Evolutionary conservation across 768 basidiomycete genomes (phyloP), one percentile per base, ranked within the genome.

Genomic region (Kwoniella heveanensis): DNA sequence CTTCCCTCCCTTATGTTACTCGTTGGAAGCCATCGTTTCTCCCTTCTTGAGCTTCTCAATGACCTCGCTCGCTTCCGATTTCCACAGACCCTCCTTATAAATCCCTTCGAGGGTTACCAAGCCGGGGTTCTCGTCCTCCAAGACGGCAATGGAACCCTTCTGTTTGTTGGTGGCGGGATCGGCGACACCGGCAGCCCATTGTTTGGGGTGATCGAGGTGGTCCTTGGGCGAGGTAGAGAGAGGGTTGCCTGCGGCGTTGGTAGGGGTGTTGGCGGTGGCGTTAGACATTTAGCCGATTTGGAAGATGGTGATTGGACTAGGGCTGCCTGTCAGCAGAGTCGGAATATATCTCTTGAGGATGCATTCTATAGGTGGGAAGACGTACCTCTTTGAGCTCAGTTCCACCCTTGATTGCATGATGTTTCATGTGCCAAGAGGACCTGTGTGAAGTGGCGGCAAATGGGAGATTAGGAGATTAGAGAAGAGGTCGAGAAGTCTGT

Each of bases 31-130:
- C 6, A 57, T 61, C 5, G 30, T 55, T 46, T 67, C 25, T n/a
- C 70, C 69, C 8, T 65, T 65, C 67, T 78, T 78, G 53, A 80
- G 60, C 30, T 69, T 67, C 26, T 80, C 76, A 48, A 80, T 80
- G 39, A 75, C 64, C 57, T 74, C 76, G 47, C 74, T 76, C 3
- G 79, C 79, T 49, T 78, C 76, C 44, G 69, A 71, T 66, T 80
- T 80, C 21, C 69, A 67, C 57, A 80, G 37, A 5, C 48, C 56
- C 3, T 67, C 72, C 5, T 66, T 62, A 26, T 78, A 72, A 8
- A 71, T 26, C 0, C 66, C 70, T 9, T 47, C 71, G 12, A 50
- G 62, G 2, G 68, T 62, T 6, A 70, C 58, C 12, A 66, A 36
- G 2, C 60, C 69, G 1, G 65, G 63, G 30, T 76, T 57, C 54